Evolutionary conservation across 1,284 basidiomycete genomes (phyloP).

Genomic region (Ganoderma resinaceum): DNA sequence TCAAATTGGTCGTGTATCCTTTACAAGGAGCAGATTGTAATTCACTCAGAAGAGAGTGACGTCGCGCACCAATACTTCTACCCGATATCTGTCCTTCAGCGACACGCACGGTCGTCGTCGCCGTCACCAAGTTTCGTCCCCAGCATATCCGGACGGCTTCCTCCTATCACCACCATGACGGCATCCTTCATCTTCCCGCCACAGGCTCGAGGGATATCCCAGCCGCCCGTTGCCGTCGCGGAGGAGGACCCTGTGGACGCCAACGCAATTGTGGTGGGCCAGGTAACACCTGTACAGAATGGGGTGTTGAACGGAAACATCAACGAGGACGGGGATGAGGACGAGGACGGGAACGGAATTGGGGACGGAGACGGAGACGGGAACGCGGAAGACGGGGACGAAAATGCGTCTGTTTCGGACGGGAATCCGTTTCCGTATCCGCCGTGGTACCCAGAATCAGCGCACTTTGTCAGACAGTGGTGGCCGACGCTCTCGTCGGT

Average conservation of each 20-base stretch:
- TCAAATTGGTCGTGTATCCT: slow-evolving; percentile 81
- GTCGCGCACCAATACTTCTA: slow-evolving; percentile 65
- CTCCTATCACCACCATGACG: slow-evolving; percentile 35
- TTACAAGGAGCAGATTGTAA: slow-evolving; percentile 64
- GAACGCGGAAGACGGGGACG: slow-evolving; percentile 18
- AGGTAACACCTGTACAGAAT: background rate
- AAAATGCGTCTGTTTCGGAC: slow-evolving; percentile 17
- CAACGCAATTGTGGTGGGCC: background rate
- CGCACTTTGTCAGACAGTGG: slow-evolving; percentile 81
- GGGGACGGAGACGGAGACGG: background rate
- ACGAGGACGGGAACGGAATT: background rate
- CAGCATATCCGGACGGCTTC: slow-evolving; percentile 40
- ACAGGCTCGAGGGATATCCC: slow-evolving; percentile 29
- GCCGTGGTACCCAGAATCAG: slow-evolving; percentile 70
- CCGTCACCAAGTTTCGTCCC: slow-evolving; percentile 42
- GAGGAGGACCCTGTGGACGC: slow-evolving; percentile 4
- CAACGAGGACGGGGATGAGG: background rate
- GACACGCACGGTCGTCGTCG: slow-evolving; percentile 43
- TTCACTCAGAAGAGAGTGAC: slow-evolving; percentile 71
- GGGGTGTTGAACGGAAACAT: background rate
- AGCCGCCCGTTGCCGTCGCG: slow-evolving; percentile 14
- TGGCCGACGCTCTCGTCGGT: slow-evolving; percentile 70
- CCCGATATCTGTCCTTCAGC: slow-evolving; percentile 54
- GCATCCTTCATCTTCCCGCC: slow-evolving; percentile 43
- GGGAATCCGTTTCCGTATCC: slow-evolving; percentile 37